Base-by-base conservation (phyloP, 805 yeast species). In the Nakazawaea wyomingensis region DNA sequence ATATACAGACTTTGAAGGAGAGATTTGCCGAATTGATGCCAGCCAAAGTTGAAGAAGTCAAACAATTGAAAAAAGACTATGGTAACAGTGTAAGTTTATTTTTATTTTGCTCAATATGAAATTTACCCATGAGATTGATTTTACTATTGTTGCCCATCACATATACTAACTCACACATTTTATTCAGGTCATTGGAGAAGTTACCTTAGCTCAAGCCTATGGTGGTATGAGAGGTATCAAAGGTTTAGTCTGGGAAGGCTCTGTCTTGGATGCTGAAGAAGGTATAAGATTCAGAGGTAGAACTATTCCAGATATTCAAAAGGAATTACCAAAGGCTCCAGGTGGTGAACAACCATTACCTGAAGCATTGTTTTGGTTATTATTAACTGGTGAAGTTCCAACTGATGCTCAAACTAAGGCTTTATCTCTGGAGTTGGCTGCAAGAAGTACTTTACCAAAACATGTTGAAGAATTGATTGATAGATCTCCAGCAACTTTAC, bases 11-110 rank as follows among this genome's bases (percentile, higher is more conserved):
- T 51, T 76, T 93, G 58, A 93, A 93, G 70, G 96, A 93, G 69
- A 82, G 95, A 64, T 90, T 93, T 63, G 95, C 89, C 45, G 95
- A 87, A 62, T 74, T 87, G 53, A 78, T 90, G 64, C 98, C 98
- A 53, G 89, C 78, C 59, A 86, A 86, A 74, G 85, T 85, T 55
- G 96, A 88, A 66, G 87, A 89, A 72, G 83, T 93, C 68, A 85
- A 84, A 72, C 78, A 81, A 57, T 81, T 91, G 66, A 89, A 91
- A 70, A 76, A 86, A 66, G 95, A 89, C 60, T 78, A 91, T 67
- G 99, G 98, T 57, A 76, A 81, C 64, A 77, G 85, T 61, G 84
- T 72, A 66, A 59, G 78, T 72, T 61, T 48, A 65, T 19, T 10
- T 19, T 27, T 22, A 28, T 26, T 24, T 36, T 36, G 29, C 32